Evolutionary conservation across 2,329 filamentous ascomycete genomes (phyloP), one percentile per base, ranked within the genome.

Genomic region (Diaporthe citriasiana): DNA sequence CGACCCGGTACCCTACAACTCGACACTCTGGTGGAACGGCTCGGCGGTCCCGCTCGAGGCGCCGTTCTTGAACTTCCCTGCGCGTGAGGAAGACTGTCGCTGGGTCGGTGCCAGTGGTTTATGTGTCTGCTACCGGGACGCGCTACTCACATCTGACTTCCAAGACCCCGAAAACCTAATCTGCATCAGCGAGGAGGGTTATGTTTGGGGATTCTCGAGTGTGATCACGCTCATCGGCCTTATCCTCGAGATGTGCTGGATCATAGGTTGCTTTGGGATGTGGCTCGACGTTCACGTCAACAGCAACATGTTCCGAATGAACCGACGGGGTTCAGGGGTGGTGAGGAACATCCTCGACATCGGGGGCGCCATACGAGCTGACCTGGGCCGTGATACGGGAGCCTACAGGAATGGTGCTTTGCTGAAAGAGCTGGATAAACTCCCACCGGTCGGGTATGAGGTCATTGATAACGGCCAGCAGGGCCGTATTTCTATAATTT

Each of bases 171-270:
- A 40, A 4, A 59, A 71, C 2, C 70, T 71, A 8, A 50, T 53
- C 45, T 71, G 70, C 25, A 71, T 71, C 35, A 71, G 70, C 45
- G 70, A 71, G 70, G 35, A 53, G 12, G 70, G 70, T 25, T 71
- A 71, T 35, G 56, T 71, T 4, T 71, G 70, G 70, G 70, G 70
- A 0, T 71, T 71, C 47, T 71, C 70, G 10, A 71, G 56, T 25
- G 27, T 71, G 33, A 53, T 71, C 33, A 71, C 56, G 38, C 70
- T 71, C 0, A 25, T 71, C 25, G 70, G 70, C 25, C 13, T 71
- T 13, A 55, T 71, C 33, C 56, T 71, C 19, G 70, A 71, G 47
- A 33, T 71, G 8, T 71, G 70, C 70, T 71, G 70, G 70, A 63
- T 71, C 10, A 25, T 71, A 2, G 70, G 70, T 8, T 71, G 70